Base-by-base conservation (phyloP, 208 protist genomes). In the Crithidia fasciculata region DNA sequence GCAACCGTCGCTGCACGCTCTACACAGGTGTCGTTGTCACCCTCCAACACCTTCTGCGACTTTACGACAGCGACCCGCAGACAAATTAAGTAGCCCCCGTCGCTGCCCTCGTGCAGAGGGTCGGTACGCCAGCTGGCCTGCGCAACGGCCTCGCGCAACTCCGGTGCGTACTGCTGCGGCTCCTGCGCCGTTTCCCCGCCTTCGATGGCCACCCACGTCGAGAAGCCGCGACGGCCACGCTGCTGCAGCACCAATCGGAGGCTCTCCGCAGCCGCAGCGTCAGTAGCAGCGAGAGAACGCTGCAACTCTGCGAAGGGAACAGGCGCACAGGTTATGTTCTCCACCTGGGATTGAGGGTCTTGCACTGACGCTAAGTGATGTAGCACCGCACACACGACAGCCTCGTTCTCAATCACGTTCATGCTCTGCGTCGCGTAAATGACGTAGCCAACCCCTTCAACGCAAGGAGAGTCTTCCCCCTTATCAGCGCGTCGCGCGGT, bases 341-440 rank as follows among this genome's bases (percentile, higher is more conserved):
- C 16, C 7, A 53, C 3, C 6, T 0, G 41, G 15, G 36, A 15
- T 7, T 45, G 16, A 28, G 28, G 28, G 28, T 28, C 28, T 28
- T 28, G 28, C 28, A 28, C 28, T 28, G 28, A 28, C 28, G 28
- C 28, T 28, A 87, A 44, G 5, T 83, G 78, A 13, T 72, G 79
- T 18, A 96, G 76, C 6, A 86, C 85, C 18, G 87, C 83, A 45
- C 83, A 90, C 6, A 99, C 90, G 36, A 98, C 96, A 8, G 94
- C 96, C 76, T 98, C 96, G 72, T 98, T 94, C 83, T 99, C 96
- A 8, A 98, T 64, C 15, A 97, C 96, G 72, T 98, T 98, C 77
- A 98, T 79, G 49, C 89, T 96, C 65, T 95, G 95, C 16, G 96
- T 98, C 8, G 90, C 94, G 78, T 98, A 99, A 39, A 98, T 80